Evolutionary conservation across 78 protist genomes (phyloP).

Genomic region (Parvularia atlantis): DNA sequence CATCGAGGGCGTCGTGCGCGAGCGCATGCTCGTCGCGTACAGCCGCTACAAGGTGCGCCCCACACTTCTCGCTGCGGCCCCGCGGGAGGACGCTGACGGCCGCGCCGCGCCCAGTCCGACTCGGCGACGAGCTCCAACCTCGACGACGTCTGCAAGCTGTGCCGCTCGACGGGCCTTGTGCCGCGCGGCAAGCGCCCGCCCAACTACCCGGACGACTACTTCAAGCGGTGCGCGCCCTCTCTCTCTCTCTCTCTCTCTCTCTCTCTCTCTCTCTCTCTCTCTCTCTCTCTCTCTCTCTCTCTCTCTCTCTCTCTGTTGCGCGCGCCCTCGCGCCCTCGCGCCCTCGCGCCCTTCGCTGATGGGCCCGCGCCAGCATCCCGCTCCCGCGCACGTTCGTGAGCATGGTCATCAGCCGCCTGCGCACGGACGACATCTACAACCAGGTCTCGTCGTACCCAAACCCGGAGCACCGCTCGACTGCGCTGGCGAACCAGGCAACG

Average conservation of each 20-base stretch:
- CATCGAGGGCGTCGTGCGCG: constrained; percentile 88
- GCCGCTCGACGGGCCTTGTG: constrained; percentile 71
- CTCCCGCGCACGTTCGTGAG: constrained; percentile 38
- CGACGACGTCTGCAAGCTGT: constrained; percentile 79
- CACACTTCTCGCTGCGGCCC: not conserved
- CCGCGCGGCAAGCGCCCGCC: constrained; percentile 39
- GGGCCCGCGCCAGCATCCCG: not conserved
- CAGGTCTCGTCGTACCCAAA: constrained; percentile 55
- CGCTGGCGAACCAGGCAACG: constrained; percentile 86
- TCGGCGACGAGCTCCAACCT: constrained; percentile 36
- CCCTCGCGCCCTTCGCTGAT: no score
- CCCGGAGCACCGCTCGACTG: constrained; percentile 93
- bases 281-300: not conserved
- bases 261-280: not conserved
- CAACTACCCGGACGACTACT: constrained; percentile 82
- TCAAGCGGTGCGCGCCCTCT: constrained; percentile 28
- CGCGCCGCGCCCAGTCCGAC: not conserved
- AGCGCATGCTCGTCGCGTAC: constrained; percentile 84
- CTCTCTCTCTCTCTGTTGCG: not conserved
- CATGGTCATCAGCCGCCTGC: constrained; percentile 79
- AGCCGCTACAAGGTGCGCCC: constrained; percentile 67
- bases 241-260: not conserved
- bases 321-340: no score
- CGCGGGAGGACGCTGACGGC: no score
- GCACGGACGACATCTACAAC: constrained; percentile 91